Percentiles rank a stretch among this genome's conserved stretches.
These are phyloP conservation scores for Vairimorpha apis DNA, from an alignment of 371 early-diverging fungal species.

Conservation along the genomic window DNA sequence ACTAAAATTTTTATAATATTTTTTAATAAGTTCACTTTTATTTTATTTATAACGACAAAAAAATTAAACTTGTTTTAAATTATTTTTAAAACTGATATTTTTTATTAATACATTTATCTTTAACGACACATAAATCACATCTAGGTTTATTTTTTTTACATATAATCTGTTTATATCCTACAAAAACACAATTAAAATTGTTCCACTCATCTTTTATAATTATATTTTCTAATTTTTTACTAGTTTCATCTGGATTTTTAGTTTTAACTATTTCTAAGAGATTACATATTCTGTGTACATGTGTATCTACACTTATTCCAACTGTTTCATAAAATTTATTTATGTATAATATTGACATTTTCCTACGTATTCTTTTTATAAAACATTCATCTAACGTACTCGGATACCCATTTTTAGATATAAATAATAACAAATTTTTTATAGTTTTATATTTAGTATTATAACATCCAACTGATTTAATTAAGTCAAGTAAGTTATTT, in stretches of 20 bases:
- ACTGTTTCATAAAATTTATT: conserved; percentile 59
- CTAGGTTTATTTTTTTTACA: conserved; percentile 71
- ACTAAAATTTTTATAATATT: no score
- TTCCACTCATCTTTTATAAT: conserved; percentile 69
- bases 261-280: conserved; percentile 75
- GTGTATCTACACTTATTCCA: conserved; percentile 95
- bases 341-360: conserved; percentile 69
- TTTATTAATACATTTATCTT: conserved; percentile 21
- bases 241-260: conserved; percentile 66
- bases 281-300: conserved; percentile 85
- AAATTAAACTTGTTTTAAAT: no score
- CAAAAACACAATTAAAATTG: conserved; percentile 77
- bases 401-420: conserved; percentile 57
- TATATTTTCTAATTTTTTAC: conserved; percentile 67
- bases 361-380: conserved; percentile 91
- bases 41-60: no score
- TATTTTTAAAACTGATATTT: no score
- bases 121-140: conserved; percentile 75
- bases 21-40: no score
- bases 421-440: conserved; percentile 30
- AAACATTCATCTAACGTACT: conserved; percentile 19
- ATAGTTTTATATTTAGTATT: conserved; percentile 67
- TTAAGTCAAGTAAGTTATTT: conserved; percentile 65
- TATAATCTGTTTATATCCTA: conserved; percentile 84
- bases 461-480: conserved; percentile 79